Evolutionary conservation across 352 stramenopile genomes (phyloP).

Genomic region (Phytophthora fragariae): DNA sequence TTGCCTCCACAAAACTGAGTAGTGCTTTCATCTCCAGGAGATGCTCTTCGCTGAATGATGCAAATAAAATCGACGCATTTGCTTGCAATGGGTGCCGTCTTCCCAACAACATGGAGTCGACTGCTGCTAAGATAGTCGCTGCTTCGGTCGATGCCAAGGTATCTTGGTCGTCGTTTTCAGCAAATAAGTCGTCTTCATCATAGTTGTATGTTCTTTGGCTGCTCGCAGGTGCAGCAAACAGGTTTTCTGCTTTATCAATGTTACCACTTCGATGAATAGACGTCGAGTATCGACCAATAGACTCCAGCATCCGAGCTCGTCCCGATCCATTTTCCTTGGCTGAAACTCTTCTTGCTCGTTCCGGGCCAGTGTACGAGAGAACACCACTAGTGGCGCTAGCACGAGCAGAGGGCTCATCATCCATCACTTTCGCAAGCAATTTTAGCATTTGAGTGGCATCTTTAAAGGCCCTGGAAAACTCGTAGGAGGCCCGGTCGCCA

Average conservation of each 20-base stretch:
- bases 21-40: slow-evolving; percentile 79
- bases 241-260: slow-evolving; percentile 78
- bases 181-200: slow-evolving; percentile 13
- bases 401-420: slow-evolving; percentile 67
- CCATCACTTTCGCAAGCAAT: slow-evolving; percentile 72
- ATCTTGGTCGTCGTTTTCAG: slow-evolving; percentile 28
- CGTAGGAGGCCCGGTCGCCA: slow-evolving; percentile 62
- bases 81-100: slow-evolving; percentile 28
- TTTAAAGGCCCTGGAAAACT: slow-evolving; percentile 78
- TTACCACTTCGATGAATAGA: slow-evolving; percentile 61
- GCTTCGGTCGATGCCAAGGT: slow-evolving; percentile 35
- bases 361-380: slow-evolving; percentile 54
- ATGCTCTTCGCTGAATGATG: slow-evolving; percentile 70
- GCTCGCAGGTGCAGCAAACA: slow-evolving; percentile 54
- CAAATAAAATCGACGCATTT: slow-evolving; percentile 70
- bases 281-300: slow-evolving; percentile 80
- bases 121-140: slow-evolving; percentile 37
- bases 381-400: slow-evolving; percentile 69
- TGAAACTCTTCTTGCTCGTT: slow-evolving; percentile 24
- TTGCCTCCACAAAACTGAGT: slow-evolving; percentile 66
- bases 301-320: slow-evolving; percentile 40
- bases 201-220: slow-evolving; percentile 29
- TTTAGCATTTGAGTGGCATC: slow-evolving; percentile 89
- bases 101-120: slow-evolving; percentile 45
- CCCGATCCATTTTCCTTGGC: slow-evolving; percentile 22